Evolutionary conservation across 1,139 yeast species (phyloP).

Genomic region (Candida tetrigidarum): DNA sequence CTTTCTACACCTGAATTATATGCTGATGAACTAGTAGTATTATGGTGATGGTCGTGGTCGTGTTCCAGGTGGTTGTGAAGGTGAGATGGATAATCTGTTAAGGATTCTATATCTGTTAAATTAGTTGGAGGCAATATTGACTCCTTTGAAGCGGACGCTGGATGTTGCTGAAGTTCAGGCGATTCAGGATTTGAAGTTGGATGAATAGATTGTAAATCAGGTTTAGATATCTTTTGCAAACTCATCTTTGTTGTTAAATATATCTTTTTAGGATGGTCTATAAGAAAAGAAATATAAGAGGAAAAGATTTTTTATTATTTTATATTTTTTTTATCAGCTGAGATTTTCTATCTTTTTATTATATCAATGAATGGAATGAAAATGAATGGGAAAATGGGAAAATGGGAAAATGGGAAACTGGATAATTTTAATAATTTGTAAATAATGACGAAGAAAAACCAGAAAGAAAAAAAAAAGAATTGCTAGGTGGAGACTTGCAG

Average conservation of each 20-base stretch:
- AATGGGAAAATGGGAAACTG: too few species aligned
- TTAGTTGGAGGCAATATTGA: constrained; percentile 13
- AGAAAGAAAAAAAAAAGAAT: too few species aligned
- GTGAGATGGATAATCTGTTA: constrained; percentile 6
- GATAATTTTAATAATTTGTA: too few species aligned
- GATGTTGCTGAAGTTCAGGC: neutral
- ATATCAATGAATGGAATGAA: too few species aligned
- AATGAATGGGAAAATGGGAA: too few species aligned
- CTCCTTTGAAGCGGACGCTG: neutral
- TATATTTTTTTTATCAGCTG: neutral
- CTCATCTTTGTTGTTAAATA: neutral
- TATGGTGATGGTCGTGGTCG: neutral
- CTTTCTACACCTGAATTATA: neutral
- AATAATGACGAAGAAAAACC: too few species aligned
- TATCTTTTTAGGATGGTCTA: neutral
- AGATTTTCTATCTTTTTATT: neutral
- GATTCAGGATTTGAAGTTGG: constrained; percentile 1
- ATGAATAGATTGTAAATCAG: constrained; percentile 1
- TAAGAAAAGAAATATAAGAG: neutral
- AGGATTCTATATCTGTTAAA: constrained; percentile 14
- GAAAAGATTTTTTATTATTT: neutral
- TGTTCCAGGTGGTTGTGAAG: neutral
- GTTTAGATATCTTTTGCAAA: neutral
- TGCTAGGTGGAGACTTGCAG: too few species aligned
- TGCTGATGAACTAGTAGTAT: constrained; percentile 1